Evolutionary conservation across 306 rosid species (phyloP), one percentile per base, ranked within the genome.

Genomic region (Alnus rubra): DNA sequence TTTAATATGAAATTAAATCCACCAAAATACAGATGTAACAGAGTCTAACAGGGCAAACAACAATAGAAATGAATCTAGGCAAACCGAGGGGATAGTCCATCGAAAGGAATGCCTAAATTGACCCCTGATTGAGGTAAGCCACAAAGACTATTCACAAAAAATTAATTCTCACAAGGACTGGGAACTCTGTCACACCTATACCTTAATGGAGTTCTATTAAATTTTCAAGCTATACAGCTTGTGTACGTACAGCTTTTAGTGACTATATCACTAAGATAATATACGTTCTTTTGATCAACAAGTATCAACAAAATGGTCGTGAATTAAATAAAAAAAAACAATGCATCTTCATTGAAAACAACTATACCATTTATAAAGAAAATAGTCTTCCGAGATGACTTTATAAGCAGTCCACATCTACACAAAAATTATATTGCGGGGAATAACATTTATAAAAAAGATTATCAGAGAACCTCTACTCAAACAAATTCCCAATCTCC

Each of bases 11-110:
- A 67, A 56, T 54, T 31, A 5, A 79, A 69, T 68, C 62, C 75
- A 81, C 55, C 33, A 45, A 73, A 64, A 39, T 45, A 74, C 54
- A 75, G 54, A 51, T 48, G 60, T 53, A 81, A 75, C 65, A 79
- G 72, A 60, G 31, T 72, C 63, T 75, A 45, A 69, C 4, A 33
- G 19, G 2, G 69, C 44, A 31, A 6, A 19, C 16, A 69, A 71
- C 49, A 69, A 76, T 4, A 37, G 35, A 23, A 54, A 80, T 12
- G 16, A 42, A 56, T 19, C 30, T 3, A 59, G 11, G n/a, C 11
- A 59, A 10, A 59, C n/a, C 3, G 35, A 19, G 35, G 37, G 12
- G 7, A 59, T 59, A 59, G 31, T 58, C 33, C 65, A 58, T 58
- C 65, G 7, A 19, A 58, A 4, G 5, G 18, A 64, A 35, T 35